A percentile compares a stretch with the other conserved stretches of the same genome.
Conservation (phyloP, 2,329 filamentous ascomycete species). For the Pseudonectria buxi region DNA sequence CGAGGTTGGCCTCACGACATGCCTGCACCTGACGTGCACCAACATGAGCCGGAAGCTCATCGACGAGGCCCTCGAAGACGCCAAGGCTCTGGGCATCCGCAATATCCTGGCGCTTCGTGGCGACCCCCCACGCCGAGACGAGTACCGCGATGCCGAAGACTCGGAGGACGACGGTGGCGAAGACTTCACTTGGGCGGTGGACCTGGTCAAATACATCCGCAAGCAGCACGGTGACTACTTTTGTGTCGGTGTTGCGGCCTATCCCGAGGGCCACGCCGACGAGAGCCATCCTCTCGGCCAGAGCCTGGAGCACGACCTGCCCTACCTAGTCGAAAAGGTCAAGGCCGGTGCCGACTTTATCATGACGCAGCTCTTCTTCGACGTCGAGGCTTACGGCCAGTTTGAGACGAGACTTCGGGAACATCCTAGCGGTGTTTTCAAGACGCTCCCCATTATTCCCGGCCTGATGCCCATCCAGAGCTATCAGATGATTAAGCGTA, state of each 20-base stretch:
- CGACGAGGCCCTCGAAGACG: constrained; percentile 83
- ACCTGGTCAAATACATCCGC: constrained; percentile 84
- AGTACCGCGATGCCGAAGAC: constrained; percentile 62
- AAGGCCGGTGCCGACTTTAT: constrained; percentile 92
- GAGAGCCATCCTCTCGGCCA: constrained; percentile 71
- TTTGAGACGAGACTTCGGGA: constrained; percentile 73
- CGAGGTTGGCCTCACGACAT: constrained; percentile 86
- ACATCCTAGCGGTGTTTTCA: constrained; percentile 80
- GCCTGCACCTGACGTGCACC: constrained; percentile 92
- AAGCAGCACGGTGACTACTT: constrained; percentile 88
- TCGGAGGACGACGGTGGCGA: constrained; percentile 58
- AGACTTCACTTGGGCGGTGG: constrained; percentile 82
- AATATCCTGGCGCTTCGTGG: constrained; percentile 91
- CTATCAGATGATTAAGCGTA: constrained; percentile 90
- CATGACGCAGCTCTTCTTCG: constrained; percentile 98
- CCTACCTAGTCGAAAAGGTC: constrained; percentile 84
- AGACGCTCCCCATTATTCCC: constrained; percentile 81
- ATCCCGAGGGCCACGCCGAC: constrained; percentile 91
- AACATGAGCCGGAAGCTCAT: constrained; percentile 88
- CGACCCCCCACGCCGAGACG: constrained; percentile 81
- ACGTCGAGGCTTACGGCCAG: constrained; percentile 70
- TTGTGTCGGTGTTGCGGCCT: constrained; percentile 88
- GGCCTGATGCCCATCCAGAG: constrained; percentile 97
- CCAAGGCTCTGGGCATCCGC: constrained; percentile 81
- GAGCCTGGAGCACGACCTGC: constrained; percentile 71